Conservation (phyloP, 2,329 filamentous ascomycete species). For the Colletotrichum costaricense region DNA sequence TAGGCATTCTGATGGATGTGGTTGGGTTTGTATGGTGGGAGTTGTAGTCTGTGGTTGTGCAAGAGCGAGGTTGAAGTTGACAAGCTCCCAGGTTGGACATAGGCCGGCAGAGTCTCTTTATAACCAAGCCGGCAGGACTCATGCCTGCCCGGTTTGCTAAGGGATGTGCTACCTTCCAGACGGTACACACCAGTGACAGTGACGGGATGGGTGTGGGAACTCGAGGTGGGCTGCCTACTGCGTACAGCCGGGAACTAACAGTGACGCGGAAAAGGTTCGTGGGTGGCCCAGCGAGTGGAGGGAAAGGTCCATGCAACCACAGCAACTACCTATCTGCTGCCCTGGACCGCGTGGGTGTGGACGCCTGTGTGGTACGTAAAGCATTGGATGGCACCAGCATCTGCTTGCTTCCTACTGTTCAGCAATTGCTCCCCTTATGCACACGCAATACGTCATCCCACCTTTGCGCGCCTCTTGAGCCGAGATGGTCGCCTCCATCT, state of each 20-base stretch:
- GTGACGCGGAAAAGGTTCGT: constrained; percentile 21
- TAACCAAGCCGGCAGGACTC: constrained; percentile 14
- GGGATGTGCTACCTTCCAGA: background rate
- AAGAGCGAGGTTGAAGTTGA: background rate
- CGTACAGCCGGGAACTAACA: constrained; percentile 21
- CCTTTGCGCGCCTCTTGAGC: background rate
- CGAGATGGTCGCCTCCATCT: background rate
- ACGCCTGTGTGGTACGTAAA: background rate
- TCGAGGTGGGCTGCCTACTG: constrained; percentile 2
- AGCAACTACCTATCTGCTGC: background rate
- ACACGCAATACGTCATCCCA: constrained; percentile 8
- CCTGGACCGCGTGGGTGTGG: background rate
- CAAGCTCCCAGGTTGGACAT: background rate
- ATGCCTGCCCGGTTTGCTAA: constrained; percentile 20
- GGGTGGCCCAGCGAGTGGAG: constrained; percentile 2
- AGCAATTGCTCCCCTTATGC: background rate
- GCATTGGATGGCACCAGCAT: background rate
- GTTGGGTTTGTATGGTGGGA: background rate
- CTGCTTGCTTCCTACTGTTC: background rate
- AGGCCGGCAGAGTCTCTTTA: constrained; percentile 27
- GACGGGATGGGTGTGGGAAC: constrained; percentile 25
- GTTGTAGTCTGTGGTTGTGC: background rate
- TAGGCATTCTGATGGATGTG: constrained; percentile 58
- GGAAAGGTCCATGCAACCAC: constrained; percentile 24
- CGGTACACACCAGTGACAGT: background rate